Evolutionary conservation across 441 rosid genomes (phyloP).

Genomic region (Pelargonium citronellum): DNA sequence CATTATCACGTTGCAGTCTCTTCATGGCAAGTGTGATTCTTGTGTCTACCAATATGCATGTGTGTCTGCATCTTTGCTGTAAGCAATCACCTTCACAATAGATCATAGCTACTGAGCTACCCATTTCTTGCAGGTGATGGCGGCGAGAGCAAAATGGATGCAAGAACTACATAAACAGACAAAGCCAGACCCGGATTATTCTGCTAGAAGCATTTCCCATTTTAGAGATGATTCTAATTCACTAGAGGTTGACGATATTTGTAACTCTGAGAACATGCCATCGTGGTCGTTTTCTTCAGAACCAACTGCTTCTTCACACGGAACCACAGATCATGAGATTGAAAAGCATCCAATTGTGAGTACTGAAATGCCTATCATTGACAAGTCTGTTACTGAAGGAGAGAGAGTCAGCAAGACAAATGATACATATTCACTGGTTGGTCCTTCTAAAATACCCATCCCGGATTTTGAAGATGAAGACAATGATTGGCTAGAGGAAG

Average conservation of each 20-base stretch:
- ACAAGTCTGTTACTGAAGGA: slow-evolving; percentile 45
- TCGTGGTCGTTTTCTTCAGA: slow-evolving; percentile 44
- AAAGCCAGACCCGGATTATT: slow-evolving; percentile 40
- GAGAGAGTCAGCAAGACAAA: slow-evolving; percentile 30
- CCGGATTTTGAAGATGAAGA: slow-evolving; percentile 40
- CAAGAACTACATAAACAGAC: slow-evolving; percentile 63
- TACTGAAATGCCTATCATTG: slow-evolving; percentile 32
- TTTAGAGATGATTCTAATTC: slow-evolving; percentile 23
- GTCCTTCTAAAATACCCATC: slow-evolving; percentile 32
- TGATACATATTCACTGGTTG: slow-evolving; percentile 23
- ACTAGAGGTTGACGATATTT: slow-evolving; percentile 29
- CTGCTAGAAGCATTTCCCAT: slow-evolving; percentile 28
- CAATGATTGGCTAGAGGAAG: slow-evolving; percentile 33
- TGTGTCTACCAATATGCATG: not conserved
- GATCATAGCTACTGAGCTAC: slow-evolving; percentile 1
- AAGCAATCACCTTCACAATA: not conserved
- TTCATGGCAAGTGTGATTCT: too few species aligned
- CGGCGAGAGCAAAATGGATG: slow-evolving; percentile 70
- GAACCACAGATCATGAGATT: slow-evolving; percentile 31
- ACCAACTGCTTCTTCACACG: slow-evolving; percentile 16
- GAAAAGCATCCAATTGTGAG: slow-evolving; percentile 35
- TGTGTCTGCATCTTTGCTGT: not conserved
- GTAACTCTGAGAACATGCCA: slow-evolving; percentile 36
- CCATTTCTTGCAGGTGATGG: slow-evolving; percentile 39
- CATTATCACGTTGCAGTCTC: not conserved